phyloP scores from a whole-genome alignment of 2,329 filamentous ascomycete genomes.

The Diaporthe vaccinii region DNA sequence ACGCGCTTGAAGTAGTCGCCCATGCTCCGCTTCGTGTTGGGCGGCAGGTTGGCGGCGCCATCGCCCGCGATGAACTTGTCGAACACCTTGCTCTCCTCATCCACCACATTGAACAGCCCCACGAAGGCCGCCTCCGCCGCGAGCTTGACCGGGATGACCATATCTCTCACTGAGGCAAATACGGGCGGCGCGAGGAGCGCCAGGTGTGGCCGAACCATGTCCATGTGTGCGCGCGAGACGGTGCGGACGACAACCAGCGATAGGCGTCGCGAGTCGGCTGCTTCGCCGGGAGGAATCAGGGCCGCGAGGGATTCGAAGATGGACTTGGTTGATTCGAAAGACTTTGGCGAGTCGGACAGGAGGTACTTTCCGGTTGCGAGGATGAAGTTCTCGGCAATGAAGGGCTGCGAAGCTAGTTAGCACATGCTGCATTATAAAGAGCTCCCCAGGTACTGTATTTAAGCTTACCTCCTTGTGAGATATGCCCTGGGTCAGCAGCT shows the following conservation, averaged over 20 bases:
- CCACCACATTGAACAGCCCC: conserved; percentile 88
- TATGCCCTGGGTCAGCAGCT: conserved; percentile 86
- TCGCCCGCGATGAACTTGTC: conserved; percentile 87
- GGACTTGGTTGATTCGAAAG: conserved; percentile 82
- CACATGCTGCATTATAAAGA: background rate
- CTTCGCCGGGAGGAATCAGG: conserved; percentile 81
- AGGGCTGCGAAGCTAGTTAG: conserved; percentile 65
- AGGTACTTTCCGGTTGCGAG: conserved; percentile 93
- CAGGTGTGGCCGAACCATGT: conserved; percentile 86
- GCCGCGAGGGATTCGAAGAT: conserved; percentile 84
- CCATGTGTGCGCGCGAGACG: conserved; percentile 81
- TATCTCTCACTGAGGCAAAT: conserved; percentile 90
- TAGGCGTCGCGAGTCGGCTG: conserved; percentile 87
- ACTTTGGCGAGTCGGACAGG: conserved; percentile 75
- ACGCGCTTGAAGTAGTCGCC: conserved; percentile 97
- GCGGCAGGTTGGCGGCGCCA: conserved; percentile 72
- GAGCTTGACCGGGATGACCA: conserved; percentile 94
- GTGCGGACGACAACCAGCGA: conserved; percentile 91
- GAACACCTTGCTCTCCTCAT: conserved; percentile 87
- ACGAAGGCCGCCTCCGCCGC: conserved; percentile 96
- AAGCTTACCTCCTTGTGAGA: conserved; percentile 78
- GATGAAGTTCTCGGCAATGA: conserved; percentile 88
- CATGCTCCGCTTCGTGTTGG: conserved; percentile 89
- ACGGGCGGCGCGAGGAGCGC: conserved; percentile 83
- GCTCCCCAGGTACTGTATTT: background rate